Evolutionary conservation across 2,329 filamentous ascomycete species (phyloP), one percentile per base, ranked within the genome.

Genomic region (Alternaria rosae): DNA sequence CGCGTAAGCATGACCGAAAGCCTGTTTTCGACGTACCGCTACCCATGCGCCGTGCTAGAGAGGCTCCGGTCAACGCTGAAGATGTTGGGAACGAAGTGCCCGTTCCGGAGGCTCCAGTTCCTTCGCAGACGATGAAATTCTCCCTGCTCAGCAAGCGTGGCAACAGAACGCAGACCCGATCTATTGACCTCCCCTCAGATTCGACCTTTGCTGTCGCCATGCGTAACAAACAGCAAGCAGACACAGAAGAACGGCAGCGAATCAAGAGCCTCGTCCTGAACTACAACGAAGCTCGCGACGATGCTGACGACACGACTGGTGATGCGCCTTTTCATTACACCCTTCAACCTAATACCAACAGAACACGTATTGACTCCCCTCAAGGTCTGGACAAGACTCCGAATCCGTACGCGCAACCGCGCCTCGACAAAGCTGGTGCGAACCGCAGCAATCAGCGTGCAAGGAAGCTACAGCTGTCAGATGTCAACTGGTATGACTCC

Each of bases 251-350:
- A 79, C 94, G 99, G 79, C 93, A 97, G 79, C 92, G 95, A 65
- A 99, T 99, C 87, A 99, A 99, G 84, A 97, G 93, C 74, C 85
- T 99, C 47, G 95, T 99, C 56, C 85, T 99, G 70, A 98, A 97
- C 80, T 97, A 97, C 76, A 73, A 73, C 62, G 95, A 99, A 81
- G 88, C 97, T 76, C 89, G 92, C 54, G 93, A 96, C 66, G 86
- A 89, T 74, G 90, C 84, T 70, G 92, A 96, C 54, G 75, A 80
- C 76, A 90, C 59, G 25, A 59, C 93, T 67, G 90, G 93, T 96
- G 86, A 88, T 83, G 76, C 80, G 71, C 70, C 73, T 56, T 76
- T 78, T 73, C 65, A 55, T 75, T 84, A 78, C 64, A 68, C 78
- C 57, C 76, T 82, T 81, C 64, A 73, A 71, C 69, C 79, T 70